Evolutionary conservation across 2,329 filamentous ascomycete genomes (phyloP), one percentile per base, ranked within the genome.

Genomic region (Talaromyces verruculosus): DNA sequence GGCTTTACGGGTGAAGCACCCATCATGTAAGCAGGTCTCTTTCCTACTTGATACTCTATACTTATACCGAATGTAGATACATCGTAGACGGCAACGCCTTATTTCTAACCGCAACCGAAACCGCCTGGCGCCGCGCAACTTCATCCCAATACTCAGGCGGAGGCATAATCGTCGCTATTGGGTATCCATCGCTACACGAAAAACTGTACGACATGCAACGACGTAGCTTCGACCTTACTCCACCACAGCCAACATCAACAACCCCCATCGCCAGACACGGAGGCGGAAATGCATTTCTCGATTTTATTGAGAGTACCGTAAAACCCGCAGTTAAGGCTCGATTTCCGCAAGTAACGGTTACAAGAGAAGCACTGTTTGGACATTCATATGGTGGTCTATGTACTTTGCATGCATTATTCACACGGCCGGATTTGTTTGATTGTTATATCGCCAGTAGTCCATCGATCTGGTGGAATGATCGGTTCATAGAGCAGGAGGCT

Each of bases 311-410:
- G 3, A 19, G 19, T 10, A 2, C 19, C 13, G 41, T 49, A 2
- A 11, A 25, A 19, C 6, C 59, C 6, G 25, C 22, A n/a, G 41
- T 61, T 13, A 41, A 61, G 10, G 41, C 15, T 11, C 13, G 11
- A 10, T 61, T 61, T 25, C 41, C 41, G 1, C 25, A 61, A 4
- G 17, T 47, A 3, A 39, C 6, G 5, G 5, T 37, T 8, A 19
- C 28, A 4, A 28, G 59, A 6, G 41, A 61, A 17, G 58, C 58
- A 3, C 58, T 61, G 11, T 61, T 25, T 47, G 25, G 59, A 11
- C 59, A 61, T 61, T 61, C 41, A 19, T 61, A 61, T 35, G 41
- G 59, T 39, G 41, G 41, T 1, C 59, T 61, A 3, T 60, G 45
- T 19, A 15, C 58, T 3, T 35, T 61, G 15, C 39, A 35, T 17